Conservation (phyloP, 345 rosid species). For the Eucalyptus leucophloia region DNA sequence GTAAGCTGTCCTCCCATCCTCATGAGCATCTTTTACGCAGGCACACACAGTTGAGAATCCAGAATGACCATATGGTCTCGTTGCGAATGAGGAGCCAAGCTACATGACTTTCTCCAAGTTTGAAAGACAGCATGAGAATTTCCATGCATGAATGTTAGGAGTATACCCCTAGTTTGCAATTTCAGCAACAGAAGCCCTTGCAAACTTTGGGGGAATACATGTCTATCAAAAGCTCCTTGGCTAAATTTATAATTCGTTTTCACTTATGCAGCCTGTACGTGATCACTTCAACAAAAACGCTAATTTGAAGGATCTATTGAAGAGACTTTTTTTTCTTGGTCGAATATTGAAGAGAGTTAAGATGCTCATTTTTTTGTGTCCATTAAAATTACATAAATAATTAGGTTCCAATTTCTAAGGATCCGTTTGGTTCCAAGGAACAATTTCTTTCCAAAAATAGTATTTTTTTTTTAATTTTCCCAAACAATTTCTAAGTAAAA, state of each 20-base stretch:
- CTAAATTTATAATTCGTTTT: background rate
- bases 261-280: background rate
- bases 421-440: accelerated
- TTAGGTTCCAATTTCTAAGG: background rate
- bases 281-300: background rate
- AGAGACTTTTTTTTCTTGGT: too few species aligned
- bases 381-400: background rate
- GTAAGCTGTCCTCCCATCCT: constrained; percentile 10
- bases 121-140: background rate
- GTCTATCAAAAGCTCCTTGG: background rate
- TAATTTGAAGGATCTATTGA: background rate
- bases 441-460: accelerated
- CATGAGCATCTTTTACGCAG: background rate
- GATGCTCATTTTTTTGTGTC: constrained; percentile 1
- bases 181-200: background rate
- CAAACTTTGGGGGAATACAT: too few species aligned
- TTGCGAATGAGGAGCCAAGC: background rate
- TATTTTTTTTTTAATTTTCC: too few species aligned
- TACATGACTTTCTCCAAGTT: background rate
- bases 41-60: background rate
- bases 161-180: background rate
- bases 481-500: too few species aligned
- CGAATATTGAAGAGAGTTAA: constrained; percentile 38
- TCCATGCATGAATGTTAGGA: background rate
- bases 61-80: background rate